A percentile compares a stretch with the other conserved stretches of the same genome.
Evolutionary conservation across 2,329 filamentous ascomycete genomes (phyloP).

Genomic region (Eurotiales sp.): DNA sequence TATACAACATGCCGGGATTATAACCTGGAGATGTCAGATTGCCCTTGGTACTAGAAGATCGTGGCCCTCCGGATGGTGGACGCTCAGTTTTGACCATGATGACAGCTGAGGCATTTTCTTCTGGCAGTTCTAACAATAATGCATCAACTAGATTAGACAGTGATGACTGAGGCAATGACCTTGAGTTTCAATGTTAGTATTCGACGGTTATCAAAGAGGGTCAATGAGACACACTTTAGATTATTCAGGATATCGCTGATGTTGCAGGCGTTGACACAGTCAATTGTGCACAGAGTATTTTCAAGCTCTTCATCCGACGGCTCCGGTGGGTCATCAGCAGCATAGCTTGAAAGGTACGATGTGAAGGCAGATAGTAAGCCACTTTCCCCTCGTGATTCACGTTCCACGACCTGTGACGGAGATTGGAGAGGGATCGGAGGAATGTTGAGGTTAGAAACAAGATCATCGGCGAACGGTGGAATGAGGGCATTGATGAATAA

Average conservation of each 20-base stretch:
- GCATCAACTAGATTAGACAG: constrained; percentile 65
- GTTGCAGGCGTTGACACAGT: constrained; percentile 87
- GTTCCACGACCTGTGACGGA: constrained; percentile 88
- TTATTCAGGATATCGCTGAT: constrained; percentile 80
- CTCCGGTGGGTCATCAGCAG: constrained; percentile 94
- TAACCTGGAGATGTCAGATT: constrained; percentile 62
- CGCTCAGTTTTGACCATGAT: constrained; percentile 89
- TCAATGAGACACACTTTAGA: constrained; percentile 56
- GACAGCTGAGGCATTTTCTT: constrained; percentile 74
- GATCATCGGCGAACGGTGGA: constrained; percentile 68
- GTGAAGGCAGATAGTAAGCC: constrained; percentile 93
- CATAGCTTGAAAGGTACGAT: constrained; percentile 97
- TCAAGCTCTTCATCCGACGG: constrained; percentile 96
- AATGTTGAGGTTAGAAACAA: constrained; percentile 65
- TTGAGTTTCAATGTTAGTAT: constrained; percentile 29
- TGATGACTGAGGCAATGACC: constrained; percentile 58
- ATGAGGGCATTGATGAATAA: constrained; percentile 94
- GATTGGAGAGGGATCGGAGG: constrained; percentile 83
- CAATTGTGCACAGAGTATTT: constrained; percentile 88
- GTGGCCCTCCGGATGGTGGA: constrained; percentile 56
- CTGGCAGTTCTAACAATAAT: constrained; percentile 78
- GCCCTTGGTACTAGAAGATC: constrained; percentile 57
- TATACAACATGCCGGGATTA: constrained; percentile 80
- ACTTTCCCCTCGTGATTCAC: constrained; percentile 73
- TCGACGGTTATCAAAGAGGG: constrained; percentile 18